phyloP scores from a whole-genome alignment of 1,139 yeast genomes.

The Wickerhamomyces sp. region DNA sequence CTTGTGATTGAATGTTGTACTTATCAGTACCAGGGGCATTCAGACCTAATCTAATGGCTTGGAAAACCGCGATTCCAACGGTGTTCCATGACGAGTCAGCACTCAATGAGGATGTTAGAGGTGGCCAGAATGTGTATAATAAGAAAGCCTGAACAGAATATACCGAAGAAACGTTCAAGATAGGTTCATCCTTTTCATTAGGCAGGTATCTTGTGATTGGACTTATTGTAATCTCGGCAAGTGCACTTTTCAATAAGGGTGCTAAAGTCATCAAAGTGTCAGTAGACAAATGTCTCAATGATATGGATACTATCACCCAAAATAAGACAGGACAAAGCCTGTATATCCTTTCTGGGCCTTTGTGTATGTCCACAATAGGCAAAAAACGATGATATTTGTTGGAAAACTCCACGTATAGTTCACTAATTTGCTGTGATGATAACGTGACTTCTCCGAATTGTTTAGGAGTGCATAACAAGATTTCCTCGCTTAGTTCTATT shows the following conservation, averaged over 20 bases:
- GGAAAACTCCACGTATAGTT: slow-evolving; percentile 68
- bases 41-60: slow-evolving; percentile 85
- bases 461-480: slow-evolving; percentile 55
- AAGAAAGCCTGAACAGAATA: slow-evolving; percentile 91
- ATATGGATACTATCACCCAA: slow-evolving; percentile 89
- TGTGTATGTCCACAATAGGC: slow-evolving; percentile 78
- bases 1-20: slow-evolving; percentile 24
- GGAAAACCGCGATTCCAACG: slow-evolving; percentile 85
- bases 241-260: slow-evolving; percentile 64
- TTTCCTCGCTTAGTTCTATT: slow-evolving; percentile 33
- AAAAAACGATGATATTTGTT: slow-evolving; percentile 73
- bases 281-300: slow-evolving; percentile 47
- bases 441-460: slow-evolving; percentile 62
- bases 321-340: slow-evolving; percentile 80
- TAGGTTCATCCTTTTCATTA: slow-evolving; percentile 68
- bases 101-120: slow-evolving; percentile 84
- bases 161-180: slow-evolving; percentile 85
- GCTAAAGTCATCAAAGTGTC: slow-evolving; percentile 50
- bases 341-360: slow-evolving; percentile 80
- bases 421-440: slow-evolving; percentile 53
- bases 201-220: slow-evolving; percentile 86
- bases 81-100: slow-evolving; percentile 97
- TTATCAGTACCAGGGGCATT: slow-evolving; percentile 63
- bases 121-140: slow-evolving; percentile 91
- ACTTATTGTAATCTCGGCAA: slow-evolving; percentile 84